Percentiles rank a stretch among this genome's conserved stretches.
These are phyloP conservation scores for Suillus discolor DNA, from an alignment of 768 basidiomycete species.

Conservation along the genomic window DNA sequence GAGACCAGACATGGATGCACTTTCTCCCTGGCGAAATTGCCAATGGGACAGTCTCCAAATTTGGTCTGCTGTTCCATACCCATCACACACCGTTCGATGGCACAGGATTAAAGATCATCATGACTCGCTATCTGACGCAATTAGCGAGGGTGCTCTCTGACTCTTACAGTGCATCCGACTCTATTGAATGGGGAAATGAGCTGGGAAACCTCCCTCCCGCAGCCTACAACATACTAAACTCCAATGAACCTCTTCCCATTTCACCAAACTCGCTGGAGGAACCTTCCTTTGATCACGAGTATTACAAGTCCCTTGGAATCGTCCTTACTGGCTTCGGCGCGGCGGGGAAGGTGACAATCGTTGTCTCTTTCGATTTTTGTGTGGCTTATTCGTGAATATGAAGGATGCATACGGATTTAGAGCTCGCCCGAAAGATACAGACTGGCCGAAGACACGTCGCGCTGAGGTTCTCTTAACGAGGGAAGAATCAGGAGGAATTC, in stretches of 20 bases:
- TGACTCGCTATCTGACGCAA: neutral
- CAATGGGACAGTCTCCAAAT: neutral
- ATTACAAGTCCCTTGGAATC: neutral
- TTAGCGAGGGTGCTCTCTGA: neutral
- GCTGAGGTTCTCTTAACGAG: neutral
- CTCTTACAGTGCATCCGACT: neutral
- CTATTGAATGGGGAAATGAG: neutral
- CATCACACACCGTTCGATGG: neutral
- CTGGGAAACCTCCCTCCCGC: neutral
- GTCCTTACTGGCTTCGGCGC: neutral
- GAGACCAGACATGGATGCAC: neutral
- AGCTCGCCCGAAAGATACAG: neutral
- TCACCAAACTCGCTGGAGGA: neutral
- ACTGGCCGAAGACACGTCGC: neutral
- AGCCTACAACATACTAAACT: neutral
- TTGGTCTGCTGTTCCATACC: neutral
- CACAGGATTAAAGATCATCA: neutral
- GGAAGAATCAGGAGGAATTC: neutral
- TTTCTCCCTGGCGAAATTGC: neutral
- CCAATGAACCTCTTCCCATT: neutral
- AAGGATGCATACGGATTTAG: neutral
- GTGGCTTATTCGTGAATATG: neutral
- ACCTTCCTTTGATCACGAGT: neutral
- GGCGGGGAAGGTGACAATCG: neutral
- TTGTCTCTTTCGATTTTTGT: neutral